phyloP scores from a whole-genome alignment of 441 rosid species.

The Pelargonium citronellum region DNA sequence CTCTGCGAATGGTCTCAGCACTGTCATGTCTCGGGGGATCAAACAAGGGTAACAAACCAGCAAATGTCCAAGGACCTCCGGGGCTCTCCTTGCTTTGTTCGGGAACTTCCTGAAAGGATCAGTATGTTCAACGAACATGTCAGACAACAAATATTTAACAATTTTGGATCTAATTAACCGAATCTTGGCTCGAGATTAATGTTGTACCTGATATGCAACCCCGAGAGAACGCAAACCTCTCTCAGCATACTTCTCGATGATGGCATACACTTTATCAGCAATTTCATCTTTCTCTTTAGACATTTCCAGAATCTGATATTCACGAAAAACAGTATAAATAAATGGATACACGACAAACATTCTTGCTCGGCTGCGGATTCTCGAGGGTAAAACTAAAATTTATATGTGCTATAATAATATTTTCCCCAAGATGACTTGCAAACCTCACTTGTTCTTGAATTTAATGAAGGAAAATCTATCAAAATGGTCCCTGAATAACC shows the following conservation, averaged over 20 bases:
- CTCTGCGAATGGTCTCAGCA: slow-evolving; percentile 90
- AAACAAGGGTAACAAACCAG: slow-evolving; percentile 86
- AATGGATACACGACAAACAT: background rate
- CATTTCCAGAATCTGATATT: slow-evolving; percentile 59
- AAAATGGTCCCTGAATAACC: no score
- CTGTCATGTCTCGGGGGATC: slow-evolving; percentile 99
- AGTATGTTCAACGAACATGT: background rate
- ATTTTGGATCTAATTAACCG: background rate
- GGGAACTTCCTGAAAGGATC: slow-evolving; percentile 68
- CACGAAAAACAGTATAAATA: background rate
- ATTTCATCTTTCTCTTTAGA: slow-evolving; percentile 52
- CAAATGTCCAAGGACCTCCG: slow-evolving; percentile 90
- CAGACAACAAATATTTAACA: background rate
- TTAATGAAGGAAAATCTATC: no score
- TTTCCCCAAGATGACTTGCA: no score
- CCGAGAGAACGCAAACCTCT: slow-evolving; percentile 89
- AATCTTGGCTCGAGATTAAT: slow-evolving; percentile 8
- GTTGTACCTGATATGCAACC: slow-evolving; percentile 72
- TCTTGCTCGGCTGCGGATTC: no score
- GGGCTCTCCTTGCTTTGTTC: slow-evolving; percentile 60
- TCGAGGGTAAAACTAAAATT: no score
- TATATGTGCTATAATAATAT: no score
- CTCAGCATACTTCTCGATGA: slow-evolving; percentile 86
- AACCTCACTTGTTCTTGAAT: no score
- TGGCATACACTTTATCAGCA: slow-evolving; percentile 55